These are phyloP conservation scores for Leccinum fallax DNA, from an alignment of 1,284 basidiomycete genomes.

Conservation along the genomic window DNA sequence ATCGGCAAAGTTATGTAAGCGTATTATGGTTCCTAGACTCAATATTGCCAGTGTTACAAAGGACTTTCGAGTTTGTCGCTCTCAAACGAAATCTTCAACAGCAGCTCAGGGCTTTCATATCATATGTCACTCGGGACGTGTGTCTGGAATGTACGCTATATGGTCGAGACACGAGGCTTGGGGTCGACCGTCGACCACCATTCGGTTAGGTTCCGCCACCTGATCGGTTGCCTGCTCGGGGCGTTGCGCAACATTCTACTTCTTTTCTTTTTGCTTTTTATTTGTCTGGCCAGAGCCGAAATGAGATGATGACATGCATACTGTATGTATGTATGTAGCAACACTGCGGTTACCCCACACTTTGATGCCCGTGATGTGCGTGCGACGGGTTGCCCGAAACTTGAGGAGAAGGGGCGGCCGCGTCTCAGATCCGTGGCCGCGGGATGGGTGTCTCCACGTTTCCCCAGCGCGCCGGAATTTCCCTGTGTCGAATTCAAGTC, in stretches of 20 bases:
- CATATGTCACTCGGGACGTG: conserved; percentile 46
- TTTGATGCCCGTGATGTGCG: conserved; percentile 12
- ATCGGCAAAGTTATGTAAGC: neutral
- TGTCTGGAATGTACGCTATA: conserved; percentile 33
- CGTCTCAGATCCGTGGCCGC: conserved; percentile 22
- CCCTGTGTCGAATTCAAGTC: neutral
- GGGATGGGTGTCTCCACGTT: neutral
- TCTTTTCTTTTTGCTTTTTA: neutral
- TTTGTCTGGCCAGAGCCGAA: conserved; percentile 1
- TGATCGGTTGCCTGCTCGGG: conserved; percentile 6
- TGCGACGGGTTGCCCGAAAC: neutral
- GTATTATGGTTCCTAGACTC: neutral
- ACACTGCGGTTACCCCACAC: conserved; percentile 25
- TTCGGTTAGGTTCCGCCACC: conserved; percentile 1
- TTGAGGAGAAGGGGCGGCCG: conserved; percentile 12
- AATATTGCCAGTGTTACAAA: too few species aligned
- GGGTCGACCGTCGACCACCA: neutral
- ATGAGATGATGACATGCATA: conserved; percentile 5
- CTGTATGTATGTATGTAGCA: neutral
- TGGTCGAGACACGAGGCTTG: neutral
- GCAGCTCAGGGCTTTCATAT: too few species aligned
- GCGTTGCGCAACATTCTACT: neutral
- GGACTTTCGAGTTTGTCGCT: neutral
- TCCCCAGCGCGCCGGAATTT: conserved; percentile 9
- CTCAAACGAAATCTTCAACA: neutral